A percentile compares a stretch with the other conserved stretches of the same genome.
Evolutionary conservation across 306 rosid genomes (phyloP).

Genomic region (Notholithocarpus densiflorus): DNA sequence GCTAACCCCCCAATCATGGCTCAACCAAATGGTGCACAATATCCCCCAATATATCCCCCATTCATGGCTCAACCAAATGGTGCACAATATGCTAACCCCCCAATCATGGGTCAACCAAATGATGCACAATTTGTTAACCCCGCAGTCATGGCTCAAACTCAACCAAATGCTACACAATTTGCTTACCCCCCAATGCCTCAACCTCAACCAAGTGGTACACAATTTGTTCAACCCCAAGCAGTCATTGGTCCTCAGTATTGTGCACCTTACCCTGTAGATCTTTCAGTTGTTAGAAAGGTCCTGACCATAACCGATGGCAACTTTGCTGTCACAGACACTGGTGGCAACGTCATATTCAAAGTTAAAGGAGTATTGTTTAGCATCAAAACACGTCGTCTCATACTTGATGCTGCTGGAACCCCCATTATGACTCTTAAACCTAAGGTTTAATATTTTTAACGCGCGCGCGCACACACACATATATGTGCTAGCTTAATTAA

Average conservation of each 20-base stretch:
- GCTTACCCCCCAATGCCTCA: not conserved
- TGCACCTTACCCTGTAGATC: slow-evolving; percentile 33
- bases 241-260: slow-evolving; percentile 42
- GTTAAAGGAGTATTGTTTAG: slow-evolving; percentile 24
- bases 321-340: slow-evolving; percentile 39
- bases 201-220: no score
- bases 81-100: not conserved
- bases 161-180: no score
- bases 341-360: slow-evolving; percentile 42
- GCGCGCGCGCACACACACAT: no score
- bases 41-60: no score
- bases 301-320: slow-evolving; percentile 24
- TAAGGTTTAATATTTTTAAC: slow-evolving; percentile 27
- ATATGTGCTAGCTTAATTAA: no score
- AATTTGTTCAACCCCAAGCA: not conserved
- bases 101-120: no score
- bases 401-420: slow-evolving; percentile 41
- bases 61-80: no score
- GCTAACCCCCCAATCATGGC: not conserved
- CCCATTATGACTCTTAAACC: slow-evolving; percentile 34
- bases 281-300: slow-evolving; percentile 38
- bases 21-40: no score
- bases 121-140: not conserved
- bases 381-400: slow-evolving; percentile 28
- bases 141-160: slow-evolving; percentile 2